Evolutionary conservation across 805 yeast genomes (phyloP).

Genomic region (Crinitomyces ghanaensis): DNA sequence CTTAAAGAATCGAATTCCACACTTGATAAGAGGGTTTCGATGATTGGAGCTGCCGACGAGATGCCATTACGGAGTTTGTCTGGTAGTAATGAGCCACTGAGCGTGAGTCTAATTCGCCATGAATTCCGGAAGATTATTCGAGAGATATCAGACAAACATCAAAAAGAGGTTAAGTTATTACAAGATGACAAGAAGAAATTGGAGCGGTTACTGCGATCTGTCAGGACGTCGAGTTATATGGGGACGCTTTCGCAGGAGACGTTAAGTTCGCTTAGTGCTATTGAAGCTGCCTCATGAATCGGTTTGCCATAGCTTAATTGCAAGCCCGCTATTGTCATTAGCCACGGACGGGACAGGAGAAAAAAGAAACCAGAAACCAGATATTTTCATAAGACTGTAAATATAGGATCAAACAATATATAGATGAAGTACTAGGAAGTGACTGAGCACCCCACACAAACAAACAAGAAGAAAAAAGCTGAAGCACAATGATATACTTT

Average conservation of each 20-base stretch:
- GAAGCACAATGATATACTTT: too few species aligned
- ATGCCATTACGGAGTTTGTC: not conserved
- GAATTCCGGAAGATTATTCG: conserved; percentile 25
- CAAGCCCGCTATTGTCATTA: too few species aligned
- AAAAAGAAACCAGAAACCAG: too few species aligned
- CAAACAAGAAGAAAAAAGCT: too few species aligned
- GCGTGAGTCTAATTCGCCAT: conserved; percentile 23
- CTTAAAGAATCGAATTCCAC: conserved; percentile 8
- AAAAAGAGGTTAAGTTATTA: conserved; percentile 18
- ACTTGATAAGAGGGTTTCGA: conserved; percentile 15
- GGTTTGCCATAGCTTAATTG: not conserved
- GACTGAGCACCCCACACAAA: too few species aligned
- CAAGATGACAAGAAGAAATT: conserved; percentile 18
- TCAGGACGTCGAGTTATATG: conserved; percentile 19
- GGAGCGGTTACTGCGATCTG: conserved; percentile 15
- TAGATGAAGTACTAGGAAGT: too few species aligned
- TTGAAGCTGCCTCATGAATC: not conserved
- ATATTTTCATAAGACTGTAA: too few species aligned
- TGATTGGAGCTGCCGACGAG: conserved; percentile 8
- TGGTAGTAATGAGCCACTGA: conserved; percentile 9
- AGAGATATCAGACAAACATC: conserved; percentile 22
- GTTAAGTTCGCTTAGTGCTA: conserved; percentile 10
- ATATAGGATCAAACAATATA: too few species aligned
- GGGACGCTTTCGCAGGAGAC: conserved; percentile 13
- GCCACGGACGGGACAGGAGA: too few species aligned